phyloP scores from a whole-genome alignment of 2,329 filamentous ascomycete genomes.

The Fusarium tricinctum region DNA sequence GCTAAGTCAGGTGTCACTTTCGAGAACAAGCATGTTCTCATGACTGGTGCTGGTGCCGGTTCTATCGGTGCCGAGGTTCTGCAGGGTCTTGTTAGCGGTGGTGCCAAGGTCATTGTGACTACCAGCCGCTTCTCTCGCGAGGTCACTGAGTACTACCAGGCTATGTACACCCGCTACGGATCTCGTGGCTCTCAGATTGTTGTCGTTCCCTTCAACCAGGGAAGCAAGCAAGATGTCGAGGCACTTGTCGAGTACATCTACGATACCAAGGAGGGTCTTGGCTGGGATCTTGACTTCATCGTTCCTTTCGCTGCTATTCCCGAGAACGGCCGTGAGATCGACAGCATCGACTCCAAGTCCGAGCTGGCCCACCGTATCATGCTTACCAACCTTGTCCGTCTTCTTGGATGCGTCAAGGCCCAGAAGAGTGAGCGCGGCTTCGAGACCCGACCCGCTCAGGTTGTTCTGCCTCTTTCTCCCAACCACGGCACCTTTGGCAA shows the following conservation, averaged over 20 bases:
- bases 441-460: constrained; percentile 95
- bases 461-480: constrained; percentile 93
- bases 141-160: constrained; percentile 99
- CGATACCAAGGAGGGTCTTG: constrained; percentile 93
- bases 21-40: constrained; percentile 94
- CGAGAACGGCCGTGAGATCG: constrained; percentile 97
- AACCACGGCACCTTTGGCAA: constrained; percentile 99
- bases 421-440: constrained; percentile 91
- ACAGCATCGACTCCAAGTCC: constrained; percentile 95
- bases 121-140: constrained; percentile 96
- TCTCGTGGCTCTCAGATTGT: constrained; percentile 95
- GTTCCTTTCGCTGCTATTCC: constrained; percentile 98
- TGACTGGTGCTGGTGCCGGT: constrained; percentile 97
- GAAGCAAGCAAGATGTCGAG: constrained; percentile 97
- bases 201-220: constrained; percentile 98
- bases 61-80: constrained; percentile 98
- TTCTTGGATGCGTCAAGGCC: constrained; percentile 89
- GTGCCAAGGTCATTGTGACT: constrained; percentile 95
- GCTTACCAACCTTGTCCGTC: constrained; percentile 94
- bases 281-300: constrained; percentile 97
- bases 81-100: constrained; percentile 94
- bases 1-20: constrained; percentile 91
- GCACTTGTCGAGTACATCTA: constrained; percentile 97
- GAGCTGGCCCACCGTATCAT: constrained; percentile 99
- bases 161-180: constrained; percentile 96